These are phyloP conservation scores for Leishmania mexicana DNA, from an alignment of 208 protist species.

Conservation along the genomic window DNA sequence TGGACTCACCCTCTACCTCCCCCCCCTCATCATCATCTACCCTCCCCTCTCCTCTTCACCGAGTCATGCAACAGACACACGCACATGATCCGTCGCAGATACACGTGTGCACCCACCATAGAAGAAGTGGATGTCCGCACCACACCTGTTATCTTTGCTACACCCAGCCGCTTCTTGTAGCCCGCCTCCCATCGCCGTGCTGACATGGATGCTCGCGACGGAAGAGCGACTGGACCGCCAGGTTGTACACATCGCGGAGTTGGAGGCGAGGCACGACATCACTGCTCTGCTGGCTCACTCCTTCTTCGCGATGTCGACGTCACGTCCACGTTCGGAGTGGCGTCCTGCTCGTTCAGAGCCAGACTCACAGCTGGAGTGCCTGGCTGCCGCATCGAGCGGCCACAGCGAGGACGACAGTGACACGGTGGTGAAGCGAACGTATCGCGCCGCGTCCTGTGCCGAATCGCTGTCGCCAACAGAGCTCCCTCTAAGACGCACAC, in stretches of 20 bases:
- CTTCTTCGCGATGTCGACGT: not conserved
- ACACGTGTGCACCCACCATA: not conserved
- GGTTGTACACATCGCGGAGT: not conserved
- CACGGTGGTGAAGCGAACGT: not conserved
- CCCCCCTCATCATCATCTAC: not conserved
- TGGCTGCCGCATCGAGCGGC: not conserved
- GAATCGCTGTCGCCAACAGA: not conserved
- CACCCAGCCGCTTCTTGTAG: not conserved
- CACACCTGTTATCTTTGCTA: not conserved
- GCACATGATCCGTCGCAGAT: not conserved
- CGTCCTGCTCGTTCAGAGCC: not conserved
- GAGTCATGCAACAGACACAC: not conserved
- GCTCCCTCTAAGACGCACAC: not conserved
- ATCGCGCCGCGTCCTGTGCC: not conserved
- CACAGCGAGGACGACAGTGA: not conserved
- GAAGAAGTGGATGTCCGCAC: not conserved
- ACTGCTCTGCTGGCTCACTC: not conserved
- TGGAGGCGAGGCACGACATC: not conserved
- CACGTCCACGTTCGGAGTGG: not conserved
- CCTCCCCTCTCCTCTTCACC: not conserved
- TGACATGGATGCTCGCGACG: not conserved
- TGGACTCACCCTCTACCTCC: no score
- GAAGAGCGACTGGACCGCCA: constrained; percentile 17
- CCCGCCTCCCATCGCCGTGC: not conserved
- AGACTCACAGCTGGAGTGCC: not conserved